A percentile compares a stretch with the other conserved stretches of the same genome.
Evolutionary conservation across 1,139 yeast genomes (phyloP).

Genomic region (Scheffersomyces quercinus): DNA sequence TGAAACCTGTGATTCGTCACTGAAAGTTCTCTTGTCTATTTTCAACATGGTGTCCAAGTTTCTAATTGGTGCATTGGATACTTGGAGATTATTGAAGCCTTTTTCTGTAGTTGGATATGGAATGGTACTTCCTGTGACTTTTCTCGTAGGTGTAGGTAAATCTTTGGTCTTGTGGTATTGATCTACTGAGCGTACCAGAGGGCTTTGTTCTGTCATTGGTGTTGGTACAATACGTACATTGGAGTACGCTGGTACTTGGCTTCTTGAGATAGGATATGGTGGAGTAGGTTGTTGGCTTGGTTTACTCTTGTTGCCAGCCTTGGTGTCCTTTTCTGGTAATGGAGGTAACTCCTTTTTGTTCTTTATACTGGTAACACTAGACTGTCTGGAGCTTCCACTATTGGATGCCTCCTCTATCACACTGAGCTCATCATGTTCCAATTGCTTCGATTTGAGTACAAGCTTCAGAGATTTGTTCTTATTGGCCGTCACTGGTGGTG

Average conservation of each 20-base stretch:
- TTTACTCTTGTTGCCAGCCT: neutral
- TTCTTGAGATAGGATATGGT: neutral
- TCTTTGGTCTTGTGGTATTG: neutral
- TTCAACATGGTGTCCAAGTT: constrained; percentile 9
- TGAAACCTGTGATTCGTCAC: constrained; percentile 41
- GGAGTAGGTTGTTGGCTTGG: neutral
- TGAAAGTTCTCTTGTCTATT: constrained; percentile 33
- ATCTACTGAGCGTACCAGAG: neutral
- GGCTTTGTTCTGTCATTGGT: neutral
- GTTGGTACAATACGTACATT: constrained; percentile 4
- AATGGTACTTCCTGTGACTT: constrained; percentile 1
- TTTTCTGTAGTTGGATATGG: constrained; percentile 15
- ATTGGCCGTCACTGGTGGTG: constrained; percentile 12
- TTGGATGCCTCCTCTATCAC: constrained; percentile 44
- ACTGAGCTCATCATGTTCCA: constrained; percentile 38
- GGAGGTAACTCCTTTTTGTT: constrained; percentile 13
- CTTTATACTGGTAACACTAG: constrained; percentile 20
- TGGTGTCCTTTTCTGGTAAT: constrained; percentile 7
- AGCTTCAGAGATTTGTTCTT: constrained; percentile 15
- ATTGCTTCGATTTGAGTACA: constrained; percentile 14
- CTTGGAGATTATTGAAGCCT: constrained; percentile 7
- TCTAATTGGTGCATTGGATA: constrained; percentile 13
- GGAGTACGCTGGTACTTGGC: constrained; percentile 5
- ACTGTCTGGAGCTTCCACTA: constrained; percentile 25
- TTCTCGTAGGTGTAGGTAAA: neutral